Conservation (phyloP, 2,329 filamentous ascomycete genomes). For the Xylaria arbuscula region DNA sequence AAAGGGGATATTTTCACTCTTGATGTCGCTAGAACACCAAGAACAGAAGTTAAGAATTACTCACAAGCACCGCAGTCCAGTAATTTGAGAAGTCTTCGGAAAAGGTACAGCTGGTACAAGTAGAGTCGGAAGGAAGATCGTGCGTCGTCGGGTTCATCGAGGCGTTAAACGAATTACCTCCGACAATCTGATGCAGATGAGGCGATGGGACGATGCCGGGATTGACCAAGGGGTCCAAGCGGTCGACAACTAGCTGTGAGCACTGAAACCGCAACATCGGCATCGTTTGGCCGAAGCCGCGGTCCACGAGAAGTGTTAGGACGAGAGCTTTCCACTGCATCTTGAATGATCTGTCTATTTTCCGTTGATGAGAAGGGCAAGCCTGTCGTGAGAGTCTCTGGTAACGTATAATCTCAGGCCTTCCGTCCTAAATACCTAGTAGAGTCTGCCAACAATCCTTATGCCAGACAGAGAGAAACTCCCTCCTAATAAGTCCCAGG, state of each 20-base stretch:
- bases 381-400: slow-evolving; percentile 30
- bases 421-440: slow-evolving; percentile 42
- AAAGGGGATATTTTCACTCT: neutral
- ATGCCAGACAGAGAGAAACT: neutral
- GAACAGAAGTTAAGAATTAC: neutral
- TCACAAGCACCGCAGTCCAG: slow-evolving; percentile 44
- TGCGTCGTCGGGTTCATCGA: slow-evolving; percentile 44
- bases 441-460: neutral
- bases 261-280: slow-evolving; percentile 52
- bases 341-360: slow-evolving; percentile 30
- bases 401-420: slow-evolving; percentile 21
- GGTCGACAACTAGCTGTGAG: slow-evolving; percentile 48
- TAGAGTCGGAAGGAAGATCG: slow-evolving; percentile 43
- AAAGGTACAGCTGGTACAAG: slow-evolving; percentile 48
- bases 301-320: slow-evolving; percentile 36
- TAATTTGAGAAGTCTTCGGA: slow-evolving; percentile 48
- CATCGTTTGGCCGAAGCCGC: slow-evolving; percentile 45
- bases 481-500: slow-evolving; percentile 38
- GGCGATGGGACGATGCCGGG: slow-evolving; percentile 47
- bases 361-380: slow-evolving; percentile 28
- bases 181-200: slow-evolving; percentile 49
- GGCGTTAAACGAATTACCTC: slow-evolving; percentile 49
- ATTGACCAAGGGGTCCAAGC: slow-evolving; percentile 47
- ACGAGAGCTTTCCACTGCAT: slow-evolving; percentile 37
- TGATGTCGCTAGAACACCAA: neutral